Conservation (phyloP, 371 early-diverging fungal genomes). For the Synchytrium microbalum region DNA sequence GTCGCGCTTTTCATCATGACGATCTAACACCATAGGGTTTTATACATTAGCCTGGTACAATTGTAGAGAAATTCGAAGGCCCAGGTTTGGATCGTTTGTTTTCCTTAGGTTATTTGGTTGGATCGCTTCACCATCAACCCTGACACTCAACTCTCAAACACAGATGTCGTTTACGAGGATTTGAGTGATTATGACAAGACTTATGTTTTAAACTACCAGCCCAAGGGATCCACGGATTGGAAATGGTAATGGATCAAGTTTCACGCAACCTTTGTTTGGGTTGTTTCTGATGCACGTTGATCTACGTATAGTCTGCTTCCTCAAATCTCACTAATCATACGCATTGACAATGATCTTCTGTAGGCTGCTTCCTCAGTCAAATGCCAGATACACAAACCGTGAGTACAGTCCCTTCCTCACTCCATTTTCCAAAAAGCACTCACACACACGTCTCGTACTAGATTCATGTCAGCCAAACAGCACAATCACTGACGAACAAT, state of each 20-base stretch:
- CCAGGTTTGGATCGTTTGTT: conserved; percentile 5
- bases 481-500: conserved; percentile 10
- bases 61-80: conserved; percentile 22
- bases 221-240: conserved; percentile 15
- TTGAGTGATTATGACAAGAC: conserved; percentile 18
- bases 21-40: neutral
- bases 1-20: neutral
- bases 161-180: conserved; percentile 17
- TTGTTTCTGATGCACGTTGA: neutral
- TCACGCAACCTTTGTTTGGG: neutral
- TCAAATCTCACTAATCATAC: too few relatives aligned
- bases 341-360: too few relatives aligned
- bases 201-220: conserved; percentile 20
- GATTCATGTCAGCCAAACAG: conserved; percentile 22
- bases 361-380: conserved; percentile 18
- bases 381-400: conserved; percentile 21
- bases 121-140: neutral
- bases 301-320: too few relatives aligned
- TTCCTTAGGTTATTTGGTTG: neutral
- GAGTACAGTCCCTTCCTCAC: neutral
- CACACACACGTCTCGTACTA: neutral
- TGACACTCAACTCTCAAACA: too few relatives aligned
- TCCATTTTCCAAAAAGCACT: neutral
- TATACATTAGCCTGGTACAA: conserved; percentile 15
- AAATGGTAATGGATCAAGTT: conserved; percentile 11